Percentiles rank a stretch among this genome's conserved stretches.
Evolutionary conservation across 169 alveolate genomes (phyloP).

Genomic region (Plasmodium yoelii): DNA sequence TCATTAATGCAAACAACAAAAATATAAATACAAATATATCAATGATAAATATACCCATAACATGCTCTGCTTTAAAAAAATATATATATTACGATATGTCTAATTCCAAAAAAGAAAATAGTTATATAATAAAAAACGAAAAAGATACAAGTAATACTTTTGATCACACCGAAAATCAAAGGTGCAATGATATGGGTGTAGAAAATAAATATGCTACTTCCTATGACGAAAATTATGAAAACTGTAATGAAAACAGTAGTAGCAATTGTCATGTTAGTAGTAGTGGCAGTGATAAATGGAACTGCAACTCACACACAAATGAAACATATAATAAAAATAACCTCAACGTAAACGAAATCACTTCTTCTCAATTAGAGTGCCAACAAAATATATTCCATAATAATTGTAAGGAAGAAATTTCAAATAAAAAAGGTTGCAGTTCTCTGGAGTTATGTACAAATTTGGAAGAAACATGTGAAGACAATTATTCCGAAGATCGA

Average conservation of each 20-base stretch:
- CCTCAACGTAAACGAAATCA: too few species aligned
- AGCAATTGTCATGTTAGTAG: background rate
- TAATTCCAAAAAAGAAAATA: slow-evolving; percentile 5
- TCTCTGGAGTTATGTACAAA: too few species aligned
- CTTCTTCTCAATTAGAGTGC: too few species aligned
- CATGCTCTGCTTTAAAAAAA: background rate
- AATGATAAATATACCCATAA: slow-evolving; percentile 7
- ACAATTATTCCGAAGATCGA: too few species aligned
- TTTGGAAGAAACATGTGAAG: too few species aligned
- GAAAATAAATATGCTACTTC: background rate
- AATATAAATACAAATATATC: slow-evolving; percentile 28
- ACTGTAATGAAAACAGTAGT: background rate
- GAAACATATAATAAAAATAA: too few species aligned
- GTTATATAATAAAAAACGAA: background rate
- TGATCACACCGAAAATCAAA: too few species aligned
- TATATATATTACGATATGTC: slow-evolving; percentile 5
- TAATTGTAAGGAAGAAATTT: too few species aligned
- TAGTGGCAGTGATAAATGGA: background rate
- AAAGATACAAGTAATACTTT: too few species aligned
- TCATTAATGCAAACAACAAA: background rate
- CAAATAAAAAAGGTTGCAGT: too few species aligned
- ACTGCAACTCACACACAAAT: background rate
- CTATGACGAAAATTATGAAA: background rate
- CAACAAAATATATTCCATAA: too few species aligned
- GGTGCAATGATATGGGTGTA: background rate